Percentiles rank a stretch among this genome's conserved stretches.
Conservation (phyloP, 2,329 filamentous ascomycete genomes). For the Dactylellina parvicollis region DNA sequence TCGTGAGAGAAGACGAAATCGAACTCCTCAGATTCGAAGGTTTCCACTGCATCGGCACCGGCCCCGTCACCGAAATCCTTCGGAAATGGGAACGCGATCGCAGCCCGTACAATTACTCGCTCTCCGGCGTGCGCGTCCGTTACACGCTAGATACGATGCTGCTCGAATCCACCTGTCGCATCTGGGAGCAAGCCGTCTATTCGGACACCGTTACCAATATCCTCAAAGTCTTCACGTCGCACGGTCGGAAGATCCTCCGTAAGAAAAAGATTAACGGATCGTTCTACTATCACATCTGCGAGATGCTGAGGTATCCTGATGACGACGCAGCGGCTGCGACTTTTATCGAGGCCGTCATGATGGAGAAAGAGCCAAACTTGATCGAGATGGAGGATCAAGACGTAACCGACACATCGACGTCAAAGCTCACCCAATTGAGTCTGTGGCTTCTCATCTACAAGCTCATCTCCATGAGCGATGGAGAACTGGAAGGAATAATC, state of each 20-base stretch:
- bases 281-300: constrained; percentile 1
- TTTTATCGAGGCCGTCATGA: neutral
- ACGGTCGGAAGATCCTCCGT: neutral
- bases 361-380: neutral
- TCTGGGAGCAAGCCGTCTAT: neutral
- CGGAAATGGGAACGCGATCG: neutral
- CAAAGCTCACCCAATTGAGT: neutral
- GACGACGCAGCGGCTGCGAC: neutral
- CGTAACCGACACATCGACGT: neutral
- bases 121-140: neutral
- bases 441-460: neutral
- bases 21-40: neutral
- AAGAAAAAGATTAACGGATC: constrained; percentile 5
- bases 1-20: neutral
- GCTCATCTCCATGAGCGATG: neutral
- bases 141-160: neutral
- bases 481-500: neutral
- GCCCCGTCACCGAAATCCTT: neutral
- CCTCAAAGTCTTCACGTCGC: neutral
- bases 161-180: neutral
- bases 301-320: neutral
- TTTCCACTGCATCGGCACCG: neutral
- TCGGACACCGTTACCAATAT: neutral
- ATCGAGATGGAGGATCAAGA: neutral
- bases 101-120: neutral